A percentile compares a stretch with the other conserved stretches of the same genome.
These are phyloP conservation scores for Tetrastigma voinierianum DNA, from an alignment of 164 flowering plant species.

Conservation along the genomic window DNA sequence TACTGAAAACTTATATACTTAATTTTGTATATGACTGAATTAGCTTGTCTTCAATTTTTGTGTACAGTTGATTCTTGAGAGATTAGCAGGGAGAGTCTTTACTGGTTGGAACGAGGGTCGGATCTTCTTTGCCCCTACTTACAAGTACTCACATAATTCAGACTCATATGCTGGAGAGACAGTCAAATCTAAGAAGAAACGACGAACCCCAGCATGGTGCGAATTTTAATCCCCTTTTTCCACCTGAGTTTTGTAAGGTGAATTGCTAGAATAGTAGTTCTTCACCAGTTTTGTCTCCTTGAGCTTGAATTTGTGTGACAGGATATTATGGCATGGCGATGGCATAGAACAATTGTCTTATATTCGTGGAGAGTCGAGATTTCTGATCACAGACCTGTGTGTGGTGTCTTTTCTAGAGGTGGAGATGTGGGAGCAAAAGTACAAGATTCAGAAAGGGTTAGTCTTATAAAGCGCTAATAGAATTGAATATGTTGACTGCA, in stretches of 20 bases:
- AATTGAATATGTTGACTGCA: slow-evolving; percentile 35
- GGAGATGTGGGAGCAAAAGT: slow-evolving; percentile 29
- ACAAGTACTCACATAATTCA: slow-evolving; percentile 83
- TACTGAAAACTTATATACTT: neutral
- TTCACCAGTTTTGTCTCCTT: neutral
- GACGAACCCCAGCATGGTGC: slow-evolving; percentile 93
- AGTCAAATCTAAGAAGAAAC: slow-evolving; percentile 79
- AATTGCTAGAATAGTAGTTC: neutral
- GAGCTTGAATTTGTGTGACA: slow-evolving; percentile 67
- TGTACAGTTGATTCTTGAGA: slow-evolving; percentile 70
- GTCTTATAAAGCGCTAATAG: slow-evolving; percentile 37
- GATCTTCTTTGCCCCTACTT: slow-evolving; percentile 86
- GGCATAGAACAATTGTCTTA: slow-evolving; percentile 75
- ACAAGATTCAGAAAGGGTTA: slow-evolving; percentile 46
- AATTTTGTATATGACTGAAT: too few relatives aligned
- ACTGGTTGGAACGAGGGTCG: slow-evolving; percentile 73
- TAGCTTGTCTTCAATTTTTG: neutral
- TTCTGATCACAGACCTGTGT: slow-evolving; percentile 97
- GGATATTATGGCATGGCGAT: slow-evolving; percentile 82
- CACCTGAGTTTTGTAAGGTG: too few relatives aligned
- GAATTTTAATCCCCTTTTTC: too few relatives aligned
- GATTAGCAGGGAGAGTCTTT: slow-evolving; percentile 83
- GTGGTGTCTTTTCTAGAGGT: slow-evolving; percentile 61
- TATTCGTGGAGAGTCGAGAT: slow-evolving; percentile 90
- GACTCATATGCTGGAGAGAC: slow-evolving; percentile 92